These are phyloP conservation scores for Protostelium mycophagum DNA, from an alignment of 78 protist species.

Conservation along the genomic window DNA sequence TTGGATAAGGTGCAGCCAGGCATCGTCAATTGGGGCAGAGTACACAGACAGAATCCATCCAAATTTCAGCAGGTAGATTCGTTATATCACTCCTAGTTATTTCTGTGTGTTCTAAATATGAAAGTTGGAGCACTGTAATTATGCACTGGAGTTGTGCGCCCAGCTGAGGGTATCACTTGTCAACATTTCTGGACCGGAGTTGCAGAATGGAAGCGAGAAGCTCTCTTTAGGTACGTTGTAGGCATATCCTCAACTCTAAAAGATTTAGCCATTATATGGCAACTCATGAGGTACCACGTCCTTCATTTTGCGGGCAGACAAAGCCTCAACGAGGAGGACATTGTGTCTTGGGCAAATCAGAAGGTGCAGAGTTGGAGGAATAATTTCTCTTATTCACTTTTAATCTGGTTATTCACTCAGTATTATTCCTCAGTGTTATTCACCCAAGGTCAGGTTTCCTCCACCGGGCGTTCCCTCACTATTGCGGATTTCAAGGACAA, in stretches of 20 bases:
- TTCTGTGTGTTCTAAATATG: neutral
- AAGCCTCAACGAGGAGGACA: constrained; percentile 60
- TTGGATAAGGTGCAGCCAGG: constrained; percentile 90
- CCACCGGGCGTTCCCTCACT: constrained; percentile 17
- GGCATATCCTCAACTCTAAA: neutral
- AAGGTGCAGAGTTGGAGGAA: too few relatives aligned
- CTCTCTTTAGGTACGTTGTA: neutral
- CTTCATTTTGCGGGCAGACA: constrained; percentile 28
- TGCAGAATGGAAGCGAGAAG: constrained; percentile 22
- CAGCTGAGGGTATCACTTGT: neutral
- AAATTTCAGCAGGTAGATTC: constrained; percentile 4
- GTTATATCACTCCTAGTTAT: neutral
- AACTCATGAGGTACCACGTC: constrained; percentile 78
- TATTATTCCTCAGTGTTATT: too few relatives aligned
- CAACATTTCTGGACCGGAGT: neutral
- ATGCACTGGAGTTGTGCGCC: neutral
- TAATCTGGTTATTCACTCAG: too few relatives aligned
- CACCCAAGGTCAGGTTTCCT: too few relatives aligned
- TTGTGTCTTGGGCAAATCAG: constrained; percentile 73
- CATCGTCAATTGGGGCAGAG: constrained; percentile 66
- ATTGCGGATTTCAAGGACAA: constrained; percentile 70
- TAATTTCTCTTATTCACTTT: too few relatives aligned
- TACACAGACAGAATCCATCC: constrained; percentile 14
- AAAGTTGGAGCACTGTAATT: neutral
- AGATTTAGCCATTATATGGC: constrained; percentile 57